Percentiles rank a stretch among this genome's conserved stretches.
phyloP scores from a whole-genome alignment of 768 basidiomycete species.

The Polyporus arcularius region DNA sequence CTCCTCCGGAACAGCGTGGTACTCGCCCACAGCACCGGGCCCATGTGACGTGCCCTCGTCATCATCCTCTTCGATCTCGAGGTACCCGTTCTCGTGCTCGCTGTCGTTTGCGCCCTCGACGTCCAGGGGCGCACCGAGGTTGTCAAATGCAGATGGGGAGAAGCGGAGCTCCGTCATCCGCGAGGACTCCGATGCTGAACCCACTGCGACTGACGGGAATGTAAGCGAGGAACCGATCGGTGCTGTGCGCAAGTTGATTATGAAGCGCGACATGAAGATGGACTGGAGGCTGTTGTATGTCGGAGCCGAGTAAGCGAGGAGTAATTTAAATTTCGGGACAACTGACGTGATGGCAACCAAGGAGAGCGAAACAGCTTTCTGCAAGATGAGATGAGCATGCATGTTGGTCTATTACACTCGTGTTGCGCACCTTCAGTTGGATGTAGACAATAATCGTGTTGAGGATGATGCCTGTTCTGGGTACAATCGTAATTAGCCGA shows the following conservation, averaged over 20 bases:
- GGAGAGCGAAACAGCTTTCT: too few species aligned
- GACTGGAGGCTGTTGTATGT: slow-evolving; percentile 1
- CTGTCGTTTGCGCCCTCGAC: background rate
- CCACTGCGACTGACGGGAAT: background rate
- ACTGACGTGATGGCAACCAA: too few species aligned
- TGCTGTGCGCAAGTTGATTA: slow-evolving; percentile 6
- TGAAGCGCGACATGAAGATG: slow-evolving; percentile 11
- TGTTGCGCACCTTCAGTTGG: too few species aligned
- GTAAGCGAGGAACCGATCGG: background rate
- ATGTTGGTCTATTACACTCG: too few species aligned
- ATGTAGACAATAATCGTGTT: too few species aligned
- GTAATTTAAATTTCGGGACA: too few species aligned
- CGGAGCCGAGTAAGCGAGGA: too few species aligned
- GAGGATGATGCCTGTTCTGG: too few species aligned
- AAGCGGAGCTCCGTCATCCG: background rate
- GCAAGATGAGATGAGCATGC: too few species aligned
- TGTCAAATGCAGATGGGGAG: slow-evolving; percentile 3
- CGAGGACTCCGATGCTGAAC: background rate
- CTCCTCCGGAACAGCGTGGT: background rate
- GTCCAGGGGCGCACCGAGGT: slow-evolving; percentile 8
- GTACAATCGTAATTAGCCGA: too few species aligned
- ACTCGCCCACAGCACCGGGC: background rate
- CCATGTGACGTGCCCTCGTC: background rate
- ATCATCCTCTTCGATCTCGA: background rate
- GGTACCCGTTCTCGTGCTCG: background rate